A percentile compares a stretch with the other conserved stretches of the same genome.
These are phyloP conservation scores for Dichotomocladium elegans DNA, from an alignment of 371 early-diverging fungal species.

Conservation along the genomic window DNA sequence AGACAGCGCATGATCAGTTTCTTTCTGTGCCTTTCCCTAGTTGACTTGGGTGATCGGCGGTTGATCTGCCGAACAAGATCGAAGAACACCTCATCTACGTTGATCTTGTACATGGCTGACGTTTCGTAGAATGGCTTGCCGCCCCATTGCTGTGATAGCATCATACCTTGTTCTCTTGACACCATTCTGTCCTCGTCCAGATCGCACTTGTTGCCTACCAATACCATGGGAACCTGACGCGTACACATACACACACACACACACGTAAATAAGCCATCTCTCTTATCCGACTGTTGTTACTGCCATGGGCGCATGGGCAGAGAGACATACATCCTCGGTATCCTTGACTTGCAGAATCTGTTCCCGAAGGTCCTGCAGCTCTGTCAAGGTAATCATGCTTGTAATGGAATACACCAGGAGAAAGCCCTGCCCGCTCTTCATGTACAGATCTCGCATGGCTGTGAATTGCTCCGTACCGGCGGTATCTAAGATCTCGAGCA, in stretches of 20 bases:
- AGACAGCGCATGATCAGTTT: constrained; percentile 8
- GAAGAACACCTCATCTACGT: constrained; percentile 74
- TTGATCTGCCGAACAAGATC: constrained; percentile 59
- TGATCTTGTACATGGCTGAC: constrained; percentile 79
- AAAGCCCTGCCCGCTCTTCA: constrained; percentile 91
- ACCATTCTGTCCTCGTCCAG: constrained; percentile 77
- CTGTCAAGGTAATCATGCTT: constrained; percentile 77
- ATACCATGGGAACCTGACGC: constrained; percentile 82
- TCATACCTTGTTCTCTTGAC: constrained; percentile 57
- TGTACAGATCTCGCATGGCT: constrained; percentile 88
- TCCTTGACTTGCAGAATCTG: constrained; percentile 85
- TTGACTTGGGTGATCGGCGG: constrained; percentile 24
- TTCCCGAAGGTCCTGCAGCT: constrained; percentile 71
- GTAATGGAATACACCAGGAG: constrained; percentile 84
- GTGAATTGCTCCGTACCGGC: constrained; percentile 89
- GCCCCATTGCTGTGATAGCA: constrained; percentile 69
- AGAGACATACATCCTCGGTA: constrained; percentile 59
- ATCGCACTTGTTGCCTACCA: constrained; percentile 88
- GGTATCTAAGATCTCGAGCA: constrained; percentile 89
- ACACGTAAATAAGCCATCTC: neutral
- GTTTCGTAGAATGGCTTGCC: constrained; percentile 77
- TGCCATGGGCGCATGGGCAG: too few species aligned
- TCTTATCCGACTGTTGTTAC: too few species aligned
- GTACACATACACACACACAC: too few species aligned
- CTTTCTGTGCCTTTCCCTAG: constrained; percentile 10